Evolutionary conservation across 208 protist genomes (phyloP).

Genomic region (Trypanosoma theileri): DNA sequence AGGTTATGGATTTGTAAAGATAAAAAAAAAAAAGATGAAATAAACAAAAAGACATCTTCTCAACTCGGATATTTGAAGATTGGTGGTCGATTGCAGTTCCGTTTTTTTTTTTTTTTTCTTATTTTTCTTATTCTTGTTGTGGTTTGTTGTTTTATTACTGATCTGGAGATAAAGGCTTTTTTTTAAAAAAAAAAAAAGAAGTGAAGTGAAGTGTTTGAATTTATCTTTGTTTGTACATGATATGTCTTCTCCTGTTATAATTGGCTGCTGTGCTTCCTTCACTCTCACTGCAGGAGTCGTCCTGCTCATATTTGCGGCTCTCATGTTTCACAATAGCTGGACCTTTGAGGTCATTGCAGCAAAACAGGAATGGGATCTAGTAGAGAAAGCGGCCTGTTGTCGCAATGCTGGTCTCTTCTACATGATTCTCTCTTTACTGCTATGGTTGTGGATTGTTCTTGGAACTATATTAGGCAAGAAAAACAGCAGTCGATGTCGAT

Average conservation of each 20-base stretch:
- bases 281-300: constrained; percentile 39
- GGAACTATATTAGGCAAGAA: neutral
- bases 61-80: too few species aligned
- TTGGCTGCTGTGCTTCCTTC: constrained; percentile 37
- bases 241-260: neutral
- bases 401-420: constrained; percentile 54
- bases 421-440: constrained; percentile 32
- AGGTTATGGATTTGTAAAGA: too few species aligned
- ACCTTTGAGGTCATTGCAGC: constrained; percentile 71
- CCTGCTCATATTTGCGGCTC: constrained; percentile 33
- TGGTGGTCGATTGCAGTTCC: too few species aligned
- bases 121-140: too few species aligned
- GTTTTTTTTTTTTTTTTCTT: too few species aligned
- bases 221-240: neutral
- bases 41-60: too few species aligned
- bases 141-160: too few species aligned
- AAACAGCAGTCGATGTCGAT: too few species aligned
- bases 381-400: constrained; percentile 52
- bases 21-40: too few species aligned
- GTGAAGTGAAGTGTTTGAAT: too few species aligned
- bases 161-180: too few species aligned
- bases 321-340: constrained; percentile 37
- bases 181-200: too few species aligned
- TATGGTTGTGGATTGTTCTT: constrained; percentile 28
- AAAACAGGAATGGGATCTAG: constrained; percentile 56